phyloP scores from a whole-genome alignment of 2,329 filamentous ascomycete genomes.

The Chaetothyriales sp. region DNA sequence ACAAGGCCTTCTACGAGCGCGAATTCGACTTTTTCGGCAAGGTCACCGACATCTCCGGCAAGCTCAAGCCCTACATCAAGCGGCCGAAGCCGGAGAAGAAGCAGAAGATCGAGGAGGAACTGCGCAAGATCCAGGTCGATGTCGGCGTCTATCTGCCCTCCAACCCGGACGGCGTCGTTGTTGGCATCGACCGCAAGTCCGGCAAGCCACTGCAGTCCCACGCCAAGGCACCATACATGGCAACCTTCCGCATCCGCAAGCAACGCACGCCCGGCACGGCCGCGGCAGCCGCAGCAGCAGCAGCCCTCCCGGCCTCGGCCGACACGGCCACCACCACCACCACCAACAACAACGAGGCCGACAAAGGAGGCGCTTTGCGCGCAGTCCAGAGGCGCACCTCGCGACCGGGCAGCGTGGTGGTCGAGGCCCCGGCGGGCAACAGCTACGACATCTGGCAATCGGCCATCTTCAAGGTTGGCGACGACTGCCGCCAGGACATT shows the following conservation, averaged over 20 bases:
- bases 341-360: too few species aligned
- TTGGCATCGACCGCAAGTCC: slow-evolving; percentile 95
- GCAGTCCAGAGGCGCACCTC: background rate
- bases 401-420: background rate
- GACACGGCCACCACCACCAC: background rate
- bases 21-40: slow-evolving; percentile 98
- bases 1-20: slow-evolving; percentile 77
- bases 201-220: slow-evolving; percentile 96
- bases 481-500: slow-evolving; percentile 95
- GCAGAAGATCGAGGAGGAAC: slow-evolving; percentile 95
- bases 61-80: slow-evolving; percentile 86
- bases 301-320: background rate
- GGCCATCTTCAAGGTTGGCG: slow-evolving; percentile 98
- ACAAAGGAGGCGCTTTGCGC: background rate
- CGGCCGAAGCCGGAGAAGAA: slow-evolving; percentile 92
- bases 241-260: slow-evolving; percentile 93
- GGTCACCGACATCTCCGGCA: slow-evolving; percentile 89
- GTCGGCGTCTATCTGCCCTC: slow-evolving; percentile 93
- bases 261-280: slow-evolving; percentile 42
- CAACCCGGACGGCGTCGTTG: slow-evolving; percentile 92
- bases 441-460: slow-evolving; percentile 96
- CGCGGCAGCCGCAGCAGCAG: slow-evolving; percentile 40
- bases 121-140: slow-evolving; percentile 93
- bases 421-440: slow-evolving; percentile 14
- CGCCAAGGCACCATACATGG: slow-evolving; percentile 97